These are phyloP conservation scores for Backusella australiensis DNA, from an alignment of 192 early-diverging fungal species.

Conservation along the genomic window DNA sequence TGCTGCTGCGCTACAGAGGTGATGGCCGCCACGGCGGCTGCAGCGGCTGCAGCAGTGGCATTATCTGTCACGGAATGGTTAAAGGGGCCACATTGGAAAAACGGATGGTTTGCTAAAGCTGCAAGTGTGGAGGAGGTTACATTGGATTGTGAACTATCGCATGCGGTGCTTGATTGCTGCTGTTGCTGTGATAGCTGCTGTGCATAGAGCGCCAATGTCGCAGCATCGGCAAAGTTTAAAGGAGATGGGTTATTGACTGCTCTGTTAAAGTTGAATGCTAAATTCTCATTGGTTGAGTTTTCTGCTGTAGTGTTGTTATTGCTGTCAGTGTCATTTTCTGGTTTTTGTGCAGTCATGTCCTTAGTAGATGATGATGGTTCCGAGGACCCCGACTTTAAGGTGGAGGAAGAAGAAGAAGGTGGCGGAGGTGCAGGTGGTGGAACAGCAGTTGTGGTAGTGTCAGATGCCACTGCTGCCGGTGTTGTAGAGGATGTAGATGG, in stretches of 20 bases:
- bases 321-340: background rate
- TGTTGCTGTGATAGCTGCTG: conserved; percentile 25
- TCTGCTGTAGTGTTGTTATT: background rate
- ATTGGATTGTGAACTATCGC: background rate
- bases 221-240: conserved; percentile 27
- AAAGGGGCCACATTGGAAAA: conserved; percentile 24
- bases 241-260: conserved; percentile 4
- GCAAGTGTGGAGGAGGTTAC: background rate
- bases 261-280: background rate
- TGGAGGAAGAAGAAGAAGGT: background rate
- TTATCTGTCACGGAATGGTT: background rate
- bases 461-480: background rate
- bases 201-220: conserved; percentile 28
- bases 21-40: conserved; percentile 17
- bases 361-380: background rate
- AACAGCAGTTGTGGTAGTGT: background rate
- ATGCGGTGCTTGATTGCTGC: background rate
- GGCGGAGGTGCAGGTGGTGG: background rate
- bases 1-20: conserved; percentile 11
- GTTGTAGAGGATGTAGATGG: background rate
- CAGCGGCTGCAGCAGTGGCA: conserved; percentile 17
- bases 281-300: background rate
- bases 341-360: background rate
- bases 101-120: background rate
- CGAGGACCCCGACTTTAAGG: background rate